phyloP scores from a whole-genome alignment of 495 filamentous ascomycete genomes.

The Cercophora newfieldiana region DNA sequence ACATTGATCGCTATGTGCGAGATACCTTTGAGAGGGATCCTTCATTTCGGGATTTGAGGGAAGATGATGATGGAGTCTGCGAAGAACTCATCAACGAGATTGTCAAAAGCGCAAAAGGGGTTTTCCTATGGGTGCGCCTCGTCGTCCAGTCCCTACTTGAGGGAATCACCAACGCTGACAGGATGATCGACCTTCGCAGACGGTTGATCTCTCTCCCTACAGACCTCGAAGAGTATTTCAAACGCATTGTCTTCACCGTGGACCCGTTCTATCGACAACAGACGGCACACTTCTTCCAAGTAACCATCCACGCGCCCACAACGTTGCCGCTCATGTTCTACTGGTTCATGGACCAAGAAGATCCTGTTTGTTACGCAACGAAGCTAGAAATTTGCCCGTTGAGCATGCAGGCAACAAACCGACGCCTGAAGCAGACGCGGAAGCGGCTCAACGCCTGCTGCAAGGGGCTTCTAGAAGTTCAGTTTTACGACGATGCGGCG shows the following conservation, averaged over 20 bases:
- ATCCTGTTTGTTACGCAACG: background rate
- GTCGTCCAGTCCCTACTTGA: conserved; percentile 1
- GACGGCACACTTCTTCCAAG: background rate
- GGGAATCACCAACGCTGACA: conserved; percentile 4
- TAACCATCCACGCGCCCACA: background rate
- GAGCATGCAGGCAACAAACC: background rate
- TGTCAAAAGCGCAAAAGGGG: conserved; percentile 1
- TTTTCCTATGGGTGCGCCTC: conserved; percentile 12
- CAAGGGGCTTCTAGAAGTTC: conserved; percentile 8
- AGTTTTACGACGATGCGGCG: background rate
- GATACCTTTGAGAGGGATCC: background rate
- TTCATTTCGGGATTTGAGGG: background rate
- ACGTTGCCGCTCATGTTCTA: background rate
- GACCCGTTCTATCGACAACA: background rate
- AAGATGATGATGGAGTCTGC: background rate
- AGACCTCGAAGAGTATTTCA: background rate
- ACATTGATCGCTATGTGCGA: background rate
- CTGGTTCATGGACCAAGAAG: conserved; percentile 16
- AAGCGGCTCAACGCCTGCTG: conserved; percentile 12
- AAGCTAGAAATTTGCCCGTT: background rate
- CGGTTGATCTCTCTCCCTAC: background rate
- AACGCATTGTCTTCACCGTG: background rate
- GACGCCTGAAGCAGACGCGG: background rate
- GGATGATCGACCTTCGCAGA: background rate
- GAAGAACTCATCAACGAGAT: background rate